phyloP scores from a whole-genome alignment of 768 basidiomycete species.

The Agaricus subrufescens region DNA sequence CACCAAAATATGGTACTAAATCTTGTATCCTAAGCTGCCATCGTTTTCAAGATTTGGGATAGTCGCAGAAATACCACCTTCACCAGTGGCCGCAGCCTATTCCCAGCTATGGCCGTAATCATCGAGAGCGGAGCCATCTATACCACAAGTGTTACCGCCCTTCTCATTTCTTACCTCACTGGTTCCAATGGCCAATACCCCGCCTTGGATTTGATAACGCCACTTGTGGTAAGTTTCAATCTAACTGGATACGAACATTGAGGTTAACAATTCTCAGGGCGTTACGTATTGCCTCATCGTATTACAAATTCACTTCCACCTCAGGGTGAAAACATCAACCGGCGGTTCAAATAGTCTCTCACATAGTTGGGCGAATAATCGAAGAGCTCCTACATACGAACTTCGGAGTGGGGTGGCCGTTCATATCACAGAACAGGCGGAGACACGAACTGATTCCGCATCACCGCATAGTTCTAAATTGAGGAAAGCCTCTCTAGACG shows the following conservation, averaged over 20 bases:
- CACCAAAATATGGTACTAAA: too few relatives aligned
- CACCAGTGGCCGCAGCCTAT: neutral
- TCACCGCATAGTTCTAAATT: neutral
- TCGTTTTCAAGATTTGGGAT: constrained; percentile 1
- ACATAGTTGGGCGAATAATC: neutral
- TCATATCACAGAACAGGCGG: neutral
- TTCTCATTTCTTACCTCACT: neutral
- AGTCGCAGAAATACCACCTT: neutral
- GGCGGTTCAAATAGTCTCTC: neutral
- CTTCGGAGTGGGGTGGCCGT: neutral
- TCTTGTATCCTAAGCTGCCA: neutral
- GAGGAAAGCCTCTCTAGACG: too few relatives aligned
- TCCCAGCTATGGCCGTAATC: neutral
- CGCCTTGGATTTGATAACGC: constrained; percentile 3
- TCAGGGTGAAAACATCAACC: neutral
- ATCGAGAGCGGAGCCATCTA: constrained; percentile 7
- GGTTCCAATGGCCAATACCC: constrained; percentile 2
- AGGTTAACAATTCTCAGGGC: neutral
- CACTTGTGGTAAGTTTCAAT: constrained; percentile 1
- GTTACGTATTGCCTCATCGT: constrained; percentile 6
- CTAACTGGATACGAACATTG: too few relatives aligned
- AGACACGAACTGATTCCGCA: neutral
- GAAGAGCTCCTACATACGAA: neutral
- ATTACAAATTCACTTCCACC: constrained; percentile 3
- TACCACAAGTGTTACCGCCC: neutral